Percentiles rank a stretch among this genome's conserved stretches.
phyloP scores from a whole-genome alignment of 169 alveolate genomes.

The Cyclospora cayetanensis region DNA sequence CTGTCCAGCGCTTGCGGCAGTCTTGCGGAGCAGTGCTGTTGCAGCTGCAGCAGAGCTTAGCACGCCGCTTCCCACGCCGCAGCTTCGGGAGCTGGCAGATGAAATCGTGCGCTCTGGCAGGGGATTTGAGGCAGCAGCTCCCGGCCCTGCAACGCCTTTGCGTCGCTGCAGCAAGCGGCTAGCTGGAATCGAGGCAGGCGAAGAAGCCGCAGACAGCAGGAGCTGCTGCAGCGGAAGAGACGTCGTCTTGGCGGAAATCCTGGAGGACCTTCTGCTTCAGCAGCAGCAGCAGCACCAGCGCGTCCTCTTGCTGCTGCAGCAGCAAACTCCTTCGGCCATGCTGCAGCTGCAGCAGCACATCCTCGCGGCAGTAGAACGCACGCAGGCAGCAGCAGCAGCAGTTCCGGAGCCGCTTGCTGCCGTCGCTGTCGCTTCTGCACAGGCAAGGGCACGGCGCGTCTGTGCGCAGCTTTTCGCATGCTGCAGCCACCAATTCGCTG shows the following conservation, averaged over 20 bases:
- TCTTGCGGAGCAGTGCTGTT: neutral
- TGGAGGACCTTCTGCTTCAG: neutral
- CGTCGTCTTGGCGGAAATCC: neutral
- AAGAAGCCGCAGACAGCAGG: neutral
- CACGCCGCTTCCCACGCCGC: neutral
- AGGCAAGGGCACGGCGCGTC: neutral
- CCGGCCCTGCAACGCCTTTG: neutral
- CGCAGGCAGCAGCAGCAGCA: neutral
- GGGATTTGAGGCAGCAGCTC: too few species aligned
- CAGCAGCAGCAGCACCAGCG: neutral
- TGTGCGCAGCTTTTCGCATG: neutral
- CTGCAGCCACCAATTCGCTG: conserved; percentile 19
- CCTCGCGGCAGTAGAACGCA: neutral
- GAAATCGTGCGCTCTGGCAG: too few species aligned
- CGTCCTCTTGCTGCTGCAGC: neutral
- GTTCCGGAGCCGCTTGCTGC: too few species aligned
- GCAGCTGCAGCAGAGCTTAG: neutral
- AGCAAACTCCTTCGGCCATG: neutral
- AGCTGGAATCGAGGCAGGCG: neutral
- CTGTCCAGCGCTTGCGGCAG: neutral
- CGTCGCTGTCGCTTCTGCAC: neutral
- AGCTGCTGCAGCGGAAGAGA: neutral
- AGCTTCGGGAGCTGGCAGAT: neutral
- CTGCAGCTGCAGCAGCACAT: neutral
- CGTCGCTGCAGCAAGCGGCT: neutral